Percentiles rank a stretch among this genome's conserved stretches.
These are phyloP conservation scores for Globisporangium megalacanthum DNA, from an alignment of 352 stramenopile species.

Conservation along the genomic window DNA sequence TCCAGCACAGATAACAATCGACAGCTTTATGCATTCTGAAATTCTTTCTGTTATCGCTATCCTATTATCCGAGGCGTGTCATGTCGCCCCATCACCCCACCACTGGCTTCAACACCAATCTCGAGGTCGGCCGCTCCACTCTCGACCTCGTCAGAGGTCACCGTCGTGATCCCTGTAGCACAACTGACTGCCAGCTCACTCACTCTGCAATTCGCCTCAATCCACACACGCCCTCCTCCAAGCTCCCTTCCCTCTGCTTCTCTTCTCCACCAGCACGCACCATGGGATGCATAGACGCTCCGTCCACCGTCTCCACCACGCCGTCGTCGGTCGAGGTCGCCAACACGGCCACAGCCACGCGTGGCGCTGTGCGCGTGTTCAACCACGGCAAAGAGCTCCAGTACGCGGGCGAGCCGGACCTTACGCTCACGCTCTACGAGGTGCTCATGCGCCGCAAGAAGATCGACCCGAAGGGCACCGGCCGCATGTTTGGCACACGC, in stretches of 20 bases:
- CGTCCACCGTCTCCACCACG: neutral
- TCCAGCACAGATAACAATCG: too few relatives aligned
- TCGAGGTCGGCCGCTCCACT: too few relatives aligned
- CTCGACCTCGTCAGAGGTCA: too few relatives aligned
- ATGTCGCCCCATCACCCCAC: too few relatives aligned
- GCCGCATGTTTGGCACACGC: conserved; percentile 35
- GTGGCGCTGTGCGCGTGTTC: conserved; percentile 22
- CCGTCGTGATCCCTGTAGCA: too few relatives aligned
- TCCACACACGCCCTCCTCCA: neutral
- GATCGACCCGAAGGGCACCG: conserved; percentile 36
- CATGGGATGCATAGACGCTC: conserved; percentile 8
- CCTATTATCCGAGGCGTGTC: too few relatives aligned
- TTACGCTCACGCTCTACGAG: conserved; percentile 52
- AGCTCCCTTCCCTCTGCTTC: neutral
- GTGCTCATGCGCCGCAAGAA: conserved; percentile 47
- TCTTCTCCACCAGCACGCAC: neutral
- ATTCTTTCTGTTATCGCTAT: too few relatives aligned
- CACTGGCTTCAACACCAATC: too few relatives aligned
- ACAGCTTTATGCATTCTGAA: too few relatives aligned
- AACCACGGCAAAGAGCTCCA: conserved; percentile 1
- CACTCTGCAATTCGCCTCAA: conserved; percentile 1
- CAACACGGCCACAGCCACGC: conserved; percentile 20
- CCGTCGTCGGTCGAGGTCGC: conserved; percentile 7
- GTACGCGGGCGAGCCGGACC: conserved; percentile 19
- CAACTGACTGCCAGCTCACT: conserved; percentile 1